Conservation (phyloP, 805 yeast genomes). For the Pichia cephalocereana region DNA sequence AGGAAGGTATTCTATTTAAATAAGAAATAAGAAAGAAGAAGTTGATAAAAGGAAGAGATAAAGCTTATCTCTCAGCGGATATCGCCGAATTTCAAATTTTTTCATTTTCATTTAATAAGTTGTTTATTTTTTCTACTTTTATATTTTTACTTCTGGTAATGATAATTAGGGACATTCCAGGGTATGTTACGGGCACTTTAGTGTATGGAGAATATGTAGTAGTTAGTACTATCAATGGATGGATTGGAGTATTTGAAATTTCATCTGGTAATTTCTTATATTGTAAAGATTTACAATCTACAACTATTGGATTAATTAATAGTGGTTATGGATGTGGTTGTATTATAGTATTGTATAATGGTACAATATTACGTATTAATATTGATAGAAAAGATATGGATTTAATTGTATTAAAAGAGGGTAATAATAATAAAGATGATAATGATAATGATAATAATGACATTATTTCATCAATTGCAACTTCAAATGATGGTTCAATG, state of each 20-base stretch:
- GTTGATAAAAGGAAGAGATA: too few species aligned
- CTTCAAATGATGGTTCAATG: neutral
- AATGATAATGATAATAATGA: too few species aligned
- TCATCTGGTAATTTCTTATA: neutral
- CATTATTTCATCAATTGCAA: neutral
- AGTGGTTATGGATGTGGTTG: neutral
- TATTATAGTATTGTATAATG: neutral
- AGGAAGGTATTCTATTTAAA: neutral
- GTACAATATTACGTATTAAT: neutral
- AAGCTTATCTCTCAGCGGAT: too few species aligned
- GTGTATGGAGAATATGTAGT: neutral
- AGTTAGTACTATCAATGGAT: neutral
- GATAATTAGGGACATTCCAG: neutral
- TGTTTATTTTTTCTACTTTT: too few species aligned
- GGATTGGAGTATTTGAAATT: neutral
- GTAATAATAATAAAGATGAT: neutral
- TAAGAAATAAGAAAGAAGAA: neutral
- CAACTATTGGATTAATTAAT: neutral
- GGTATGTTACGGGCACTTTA: neutral
- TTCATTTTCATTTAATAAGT: too few species aligned
- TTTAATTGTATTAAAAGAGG: neutral
- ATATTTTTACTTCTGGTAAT: too few species aligned
- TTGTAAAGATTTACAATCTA: neutral
- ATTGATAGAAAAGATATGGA: too few species aligned
- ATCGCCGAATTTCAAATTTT: too few species aligned